Evolutionary conservation across 2,329 filamentous ascomycete species (phyloP).

Genomic region (Neoscytalidium dimidiatum): DNA sequence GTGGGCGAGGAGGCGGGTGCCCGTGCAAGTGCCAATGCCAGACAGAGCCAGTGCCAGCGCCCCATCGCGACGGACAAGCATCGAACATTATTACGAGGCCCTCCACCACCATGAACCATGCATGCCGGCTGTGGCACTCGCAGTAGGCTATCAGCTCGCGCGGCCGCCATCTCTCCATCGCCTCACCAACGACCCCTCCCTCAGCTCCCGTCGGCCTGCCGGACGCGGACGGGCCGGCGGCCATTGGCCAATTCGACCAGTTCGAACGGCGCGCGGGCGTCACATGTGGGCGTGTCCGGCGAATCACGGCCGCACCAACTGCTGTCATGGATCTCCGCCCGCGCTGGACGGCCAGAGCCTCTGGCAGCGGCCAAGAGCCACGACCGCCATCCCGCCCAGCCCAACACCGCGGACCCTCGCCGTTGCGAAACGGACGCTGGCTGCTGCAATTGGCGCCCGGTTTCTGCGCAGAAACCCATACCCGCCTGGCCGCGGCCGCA

Average conservation of each 20-base stretch:
- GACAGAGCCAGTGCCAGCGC: background rate
- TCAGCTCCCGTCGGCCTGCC: background rate
- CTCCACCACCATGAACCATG: slow-evolving; percentile 7
- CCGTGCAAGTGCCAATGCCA: too few relatives aligned
- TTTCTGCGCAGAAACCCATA: background rate
- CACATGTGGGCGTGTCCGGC: background rate
- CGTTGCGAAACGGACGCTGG: slow-evolving; percentile 6
- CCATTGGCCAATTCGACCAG: slow-evolving; percentile 7
- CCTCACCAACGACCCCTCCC: background rate
- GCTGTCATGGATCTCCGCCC: background rate
- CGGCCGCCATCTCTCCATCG: background rate
- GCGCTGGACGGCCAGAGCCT: slow-evolving; percentile 1
- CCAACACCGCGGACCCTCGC: background rate
- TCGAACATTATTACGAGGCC: slow-evolving; percentile 15
- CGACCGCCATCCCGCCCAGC: background rate
- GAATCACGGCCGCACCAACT: background rate
- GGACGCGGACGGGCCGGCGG: background rate
- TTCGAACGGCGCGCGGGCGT: background rate
- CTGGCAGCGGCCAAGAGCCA: background rate
- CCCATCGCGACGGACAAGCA: background rate
- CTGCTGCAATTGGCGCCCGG: slow-evolving; percentile 8
- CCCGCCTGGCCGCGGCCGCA: background rate
- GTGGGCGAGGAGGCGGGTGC: slow-evolving; percentile 8
- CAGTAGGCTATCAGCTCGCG: slow-evolving; percentile 10
- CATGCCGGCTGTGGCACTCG: slow-evolving; percentile 12